Conservation (phyloP, 1,139 yeast species). For the Kodamaea ohmeri region DNA sequence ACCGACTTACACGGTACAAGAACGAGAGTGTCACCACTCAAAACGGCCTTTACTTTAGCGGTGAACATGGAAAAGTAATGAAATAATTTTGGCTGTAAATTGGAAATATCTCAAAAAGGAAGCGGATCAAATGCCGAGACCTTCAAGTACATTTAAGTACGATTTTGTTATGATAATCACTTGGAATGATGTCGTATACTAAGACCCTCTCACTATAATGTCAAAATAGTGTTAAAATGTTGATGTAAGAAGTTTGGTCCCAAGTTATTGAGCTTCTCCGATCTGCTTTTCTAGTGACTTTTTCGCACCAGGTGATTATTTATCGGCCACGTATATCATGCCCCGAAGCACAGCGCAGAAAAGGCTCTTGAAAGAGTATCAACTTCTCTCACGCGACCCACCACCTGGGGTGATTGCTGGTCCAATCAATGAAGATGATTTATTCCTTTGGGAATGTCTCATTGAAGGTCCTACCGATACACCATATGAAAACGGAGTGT, state of each 20-base stretch:
- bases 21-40: conserved; percentile 74
- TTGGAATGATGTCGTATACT: no score
- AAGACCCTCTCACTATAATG: no score
- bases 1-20: conserved; percentile 53
- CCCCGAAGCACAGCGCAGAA: conserved; percentile 74
- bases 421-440: conserved; percentile 76
- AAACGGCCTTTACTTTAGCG: conserved; percentile 66
- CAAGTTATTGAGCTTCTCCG: no score
- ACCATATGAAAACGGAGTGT: conserved; percentile 90
- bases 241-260: no score
- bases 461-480: conserved; percentile 93
- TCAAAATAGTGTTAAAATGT: no score
- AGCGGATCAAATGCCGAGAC: no score
- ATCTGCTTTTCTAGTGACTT: no score
- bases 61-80: conserved; percentile 22
- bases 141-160: no score
- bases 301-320: no score
- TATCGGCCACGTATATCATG: conserved; percentile 22
- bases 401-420: conserved; percentile 97
- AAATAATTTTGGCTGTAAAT: conserved; percentile 2
- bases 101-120: no score
- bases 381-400: conserved; percentile 78
- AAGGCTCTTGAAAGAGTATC: conserved; percentile 82
- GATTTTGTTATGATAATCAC: no score
- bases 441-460: conserved; percentile 88